These are phyloP conservation scores for Halteria grandinella DNA, from an alignment of 73 alveolate species.

Conservation along the genomic window DNA sequence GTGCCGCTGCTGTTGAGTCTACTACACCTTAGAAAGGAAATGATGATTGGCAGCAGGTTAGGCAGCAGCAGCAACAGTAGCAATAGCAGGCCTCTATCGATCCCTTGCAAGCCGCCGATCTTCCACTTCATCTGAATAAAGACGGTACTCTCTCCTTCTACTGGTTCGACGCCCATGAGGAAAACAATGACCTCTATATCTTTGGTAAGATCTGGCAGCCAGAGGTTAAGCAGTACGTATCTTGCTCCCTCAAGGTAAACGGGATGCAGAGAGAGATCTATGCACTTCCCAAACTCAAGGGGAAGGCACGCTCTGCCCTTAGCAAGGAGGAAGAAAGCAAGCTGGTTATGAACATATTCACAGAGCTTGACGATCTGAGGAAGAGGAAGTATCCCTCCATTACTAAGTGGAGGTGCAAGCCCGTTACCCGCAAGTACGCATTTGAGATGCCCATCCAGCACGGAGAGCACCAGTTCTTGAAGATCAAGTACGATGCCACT, in stretches of 20 bases:
- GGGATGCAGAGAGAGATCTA: constrained; percentile 79
- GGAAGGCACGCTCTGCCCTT: constrained; percentile 67
- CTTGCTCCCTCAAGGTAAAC: constrained; percentile 77
- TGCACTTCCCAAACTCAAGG: constrained; percentile 75
- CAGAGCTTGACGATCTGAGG: constrained; percentile 77
- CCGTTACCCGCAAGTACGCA: constrained; percentile 83
- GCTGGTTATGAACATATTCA: constrained; percentile 43
- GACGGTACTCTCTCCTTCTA: constrained; percentile 75
- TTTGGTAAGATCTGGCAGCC: constrained; percentile 88
- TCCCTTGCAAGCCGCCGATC: not conserved
- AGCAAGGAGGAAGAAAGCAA: constrained; percentile 50
- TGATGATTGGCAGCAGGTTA: constrained; percentile 42
- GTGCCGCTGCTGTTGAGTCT: too few species aligned
- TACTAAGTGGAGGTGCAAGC: constrained; percentile 79
- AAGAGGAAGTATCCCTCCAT: constrained; percentile 70
- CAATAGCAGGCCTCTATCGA: constrained; percentile 3
- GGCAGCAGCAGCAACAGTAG: constrained; percentile 5
- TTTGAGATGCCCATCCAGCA: constrained; percentile 90
- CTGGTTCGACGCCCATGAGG: constrained; percentile 95
- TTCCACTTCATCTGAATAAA: constrained; percentile 70
- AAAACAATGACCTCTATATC: constrained; percentile 73
- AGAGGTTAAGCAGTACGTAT: constrained; percentile 61
- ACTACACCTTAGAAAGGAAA: too few species aligned
- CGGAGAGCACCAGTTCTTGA: constrained; percentile 71
- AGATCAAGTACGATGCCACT: constrained; percentile 82